phyloP scores from a whole-genome alignment of 2,329 filamentous ascomycete species.

The Sordariomycetes sp. region DNA sequence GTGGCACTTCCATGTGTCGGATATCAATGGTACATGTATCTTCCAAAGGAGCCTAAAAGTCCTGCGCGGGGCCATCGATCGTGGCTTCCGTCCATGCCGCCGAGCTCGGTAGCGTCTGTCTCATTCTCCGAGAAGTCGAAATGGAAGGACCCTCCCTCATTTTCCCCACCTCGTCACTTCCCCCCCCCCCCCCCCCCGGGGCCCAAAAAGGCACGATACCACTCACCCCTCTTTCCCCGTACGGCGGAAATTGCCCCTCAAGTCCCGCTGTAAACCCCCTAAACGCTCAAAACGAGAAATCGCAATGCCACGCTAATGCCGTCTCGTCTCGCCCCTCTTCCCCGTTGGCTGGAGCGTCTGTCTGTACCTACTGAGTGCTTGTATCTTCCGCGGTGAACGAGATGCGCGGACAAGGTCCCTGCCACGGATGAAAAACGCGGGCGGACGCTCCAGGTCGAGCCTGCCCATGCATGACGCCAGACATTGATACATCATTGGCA shows the following conservation, averaged over 20 bases:
- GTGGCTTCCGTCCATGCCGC: no score
- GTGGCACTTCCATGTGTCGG: no score
- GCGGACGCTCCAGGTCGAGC: neutral
- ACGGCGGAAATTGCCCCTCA: neutral
- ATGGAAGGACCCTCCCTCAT: neutral
- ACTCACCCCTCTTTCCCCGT: neutral
- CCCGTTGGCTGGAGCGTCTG: neutral
- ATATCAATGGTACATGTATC: no score
- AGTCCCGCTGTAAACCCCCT: neutral
- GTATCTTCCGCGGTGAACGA: neutral
- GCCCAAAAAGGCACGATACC: neutral
- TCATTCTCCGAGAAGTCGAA: neutral
- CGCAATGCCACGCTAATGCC: neutral
- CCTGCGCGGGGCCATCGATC: no score
- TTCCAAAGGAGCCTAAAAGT: no score
- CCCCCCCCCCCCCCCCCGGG: neutral
- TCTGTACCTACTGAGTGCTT: neutral
- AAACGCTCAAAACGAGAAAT: neutral
- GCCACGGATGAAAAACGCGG: neutral
- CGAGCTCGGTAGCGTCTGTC: no score
- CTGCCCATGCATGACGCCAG: conserved; percentile 2
- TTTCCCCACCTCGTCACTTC: neutral
- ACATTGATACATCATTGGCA: conserved; percentile 4
- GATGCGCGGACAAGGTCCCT: neutral
- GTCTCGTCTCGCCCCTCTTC: neutral